Percentiles rank a stretch among this genome's conserved stretches.
Conservation (phyloP, 164 flowering plant species). For the Magnolia changhungtana region DNA sequence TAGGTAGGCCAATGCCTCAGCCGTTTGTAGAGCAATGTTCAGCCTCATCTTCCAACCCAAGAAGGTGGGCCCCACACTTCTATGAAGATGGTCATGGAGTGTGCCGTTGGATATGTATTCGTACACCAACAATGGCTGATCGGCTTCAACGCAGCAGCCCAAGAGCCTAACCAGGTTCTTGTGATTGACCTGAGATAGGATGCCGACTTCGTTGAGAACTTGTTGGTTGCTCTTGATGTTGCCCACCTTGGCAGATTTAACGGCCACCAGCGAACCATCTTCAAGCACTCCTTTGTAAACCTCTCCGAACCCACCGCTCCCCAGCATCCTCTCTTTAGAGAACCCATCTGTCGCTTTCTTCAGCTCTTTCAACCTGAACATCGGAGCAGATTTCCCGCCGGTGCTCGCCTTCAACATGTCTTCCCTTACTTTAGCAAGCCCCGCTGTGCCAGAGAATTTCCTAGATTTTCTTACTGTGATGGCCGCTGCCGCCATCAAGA, state of each 20-base stretch:
- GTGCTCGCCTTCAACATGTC: conserved; percentile 40
- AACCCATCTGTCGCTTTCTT: conserved; percentile 50
- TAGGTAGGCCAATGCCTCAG: conserved; percentile 62
- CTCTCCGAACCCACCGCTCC: conserved; percentile 66
- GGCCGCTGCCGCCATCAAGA: conserved; percentile 20
- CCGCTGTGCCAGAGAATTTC: conserved; percentile 17
- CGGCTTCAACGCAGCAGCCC: conserved; percentile 62
- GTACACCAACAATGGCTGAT: conserved; percentile 63
- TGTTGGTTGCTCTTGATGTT: conserved; percentile 56
- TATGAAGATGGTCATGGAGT: conserved; percentile 52
- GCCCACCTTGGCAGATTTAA: conserved; percentile 62
- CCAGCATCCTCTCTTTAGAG: conserved; percentile 41
- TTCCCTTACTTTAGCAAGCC: conserved; percentile 40
- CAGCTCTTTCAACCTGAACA: conserved; percentile 45
- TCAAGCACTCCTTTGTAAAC: conserved; percentile 61
- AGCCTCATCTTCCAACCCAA: conserved; percentile 49
- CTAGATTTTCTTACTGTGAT: conserved; percentile 19
- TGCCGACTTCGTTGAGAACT: conserved; percentile 62
- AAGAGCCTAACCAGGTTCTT: conserved; percentile 54
- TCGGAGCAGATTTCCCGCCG: conserved; percentile 39
- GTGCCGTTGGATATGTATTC: conserved; percentile 65
- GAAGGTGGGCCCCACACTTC: conserved; percentile 21
- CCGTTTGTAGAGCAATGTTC: conserved; percentile 50
- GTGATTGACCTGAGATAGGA: conserved; percentile 75
- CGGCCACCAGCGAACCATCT: conserved; percentile 58